phyloP scores from a whole-genome alignment of 352 stramenopile species.

The Phytophthora parvispora region DNA sequence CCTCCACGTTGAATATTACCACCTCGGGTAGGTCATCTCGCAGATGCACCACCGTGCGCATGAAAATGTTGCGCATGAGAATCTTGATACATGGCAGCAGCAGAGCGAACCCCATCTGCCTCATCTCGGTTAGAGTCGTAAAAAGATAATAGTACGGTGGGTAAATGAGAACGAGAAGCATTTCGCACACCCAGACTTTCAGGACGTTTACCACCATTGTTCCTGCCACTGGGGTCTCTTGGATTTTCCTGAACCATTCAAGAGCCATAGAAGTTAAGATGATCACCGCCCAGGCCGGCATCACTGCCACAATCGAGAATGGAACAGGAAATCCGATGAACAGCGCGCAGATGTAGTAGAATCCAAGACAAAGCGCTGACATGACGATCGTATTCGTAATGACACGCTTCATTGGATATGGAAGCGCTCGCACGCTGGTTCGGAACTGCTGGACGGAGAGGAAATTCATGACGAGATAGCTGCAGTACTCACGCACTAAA shows the following conservation, averaged over 20 bases:
- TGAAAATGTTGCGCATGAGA: not conserved
- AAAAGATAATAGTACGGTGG: not conserved
- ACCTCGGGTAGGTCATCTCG: slow-evolving; percentile 1
- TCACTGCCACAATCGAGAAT: slow-evolving; percentile 10
- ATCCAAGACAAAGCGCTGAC: too few relatives aligned
- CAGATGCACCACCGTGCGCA: slow-evolving; percentile 1
- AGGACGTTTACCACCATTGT: slow-evolving; percentile 8
- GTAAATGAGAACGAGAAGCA: not conserved
- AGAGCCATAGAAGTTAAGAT: not conserved
- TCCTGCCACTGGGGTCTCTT: not conserved
- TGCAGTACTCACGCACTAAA: too few relatives aligned
- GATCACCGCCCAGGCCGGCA: slow-evolving; percentile 2
- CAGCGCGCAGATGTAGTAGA: too few relatives aligned
- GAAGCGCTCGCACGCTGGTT: too few relatives aligned
- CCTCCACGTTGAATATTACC: slow-evolving; percentile 6
- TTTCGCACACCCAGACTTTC: slow-evolving; percentile 7
- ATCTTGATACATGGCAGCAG: slow-evolving; percentile 1
- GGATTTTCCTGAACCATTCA: slow-evolving; percentile 10
- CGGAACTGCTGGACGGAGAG: too few relatives aligned
- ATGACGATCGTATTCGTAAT: not conserved
- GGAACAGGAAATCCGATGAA: slow-evolving; percentile 16
- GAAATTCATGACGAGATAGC: too few relatives aligned
- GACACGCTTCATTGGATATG: not conserved
- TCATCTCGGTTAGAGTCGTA: not conserved
- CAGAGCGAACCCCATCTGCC: not conserved